Evolutionary conservation across 1,284 basidiomycete genomes (phyloP).

Genomic region (Ceratobasidium sp.): DNA sequence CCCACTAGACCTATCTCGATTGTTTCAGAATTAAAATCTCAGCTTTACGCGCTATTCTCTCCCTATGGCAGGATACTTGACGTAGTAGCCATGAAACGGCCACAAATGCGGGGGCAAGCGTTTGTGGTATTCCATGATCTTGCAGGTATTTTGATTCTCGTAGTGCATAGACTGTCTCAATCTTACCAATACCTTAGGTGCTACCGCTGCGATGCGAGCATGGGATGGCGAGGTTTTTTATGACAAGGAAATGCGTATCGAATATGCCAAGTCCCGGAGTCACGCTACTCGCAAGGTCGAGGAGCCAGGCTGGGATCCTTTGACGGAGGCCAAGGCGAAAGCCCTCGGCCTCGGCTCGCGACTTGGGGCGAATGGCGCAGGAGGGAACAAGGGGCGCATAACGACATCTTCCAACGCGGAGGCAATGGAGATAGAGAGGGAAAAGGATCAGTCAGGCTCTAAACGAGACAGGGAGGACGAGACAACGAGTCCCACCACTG

Average conservation of each 20-base stretch:
- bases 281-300: slow-evolving; percentile 79
- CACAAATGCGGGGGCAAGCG: slow-evolving; percentile 93
- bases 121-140: slow-evolving; percentile 97
- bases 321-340: slow-evolving; percentile 30
- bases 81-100: slow-evolving; percentile 89
- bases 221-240: slow-evolving; percentile 94
- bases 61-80: slow-evolving; percentile 95
- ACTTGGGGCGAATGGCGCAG: slow-evolving; percentile 31
- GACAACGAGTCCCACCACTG: too few relatives aligned
- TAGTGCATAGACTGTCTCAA: background rate
- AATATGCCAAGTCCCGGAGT: slow-evolving; percentile 87
- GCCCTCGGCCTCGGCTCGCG: slow-evolving; percentile 26
- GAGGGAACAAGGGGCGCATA: slow-evolving; percentile 37
- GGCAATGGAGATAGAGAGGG: background rate
- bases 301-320: slow-evolving; percentile 55
- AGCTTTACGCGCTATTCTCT: slow-evolving; percentile 91
- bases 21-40: slow-evolving; percentile 73
- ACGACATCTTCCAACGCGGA: slow-evolving; percentile 38
- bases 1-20: slow-evolving; percentile 2
- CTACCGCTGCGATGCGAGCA: slow-evolving; percentile 90
- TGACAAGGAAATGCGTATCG: slow-evolving; percentile 87
- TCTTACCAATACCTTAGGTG: slow-evolving; percentile 53
- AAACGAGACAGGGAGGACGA: slow-evolving; percentile 66
- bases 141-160: slow-evolving; percentile 54
- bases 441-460: slow-evolving; percentile 49